A percentile compares a stretch with the other conserved stretches of the same genome.
phyloP scores from a whole-genome alignment of 1,284 basidiomycete genomes.

The Ganoderma sinense region DNA sequence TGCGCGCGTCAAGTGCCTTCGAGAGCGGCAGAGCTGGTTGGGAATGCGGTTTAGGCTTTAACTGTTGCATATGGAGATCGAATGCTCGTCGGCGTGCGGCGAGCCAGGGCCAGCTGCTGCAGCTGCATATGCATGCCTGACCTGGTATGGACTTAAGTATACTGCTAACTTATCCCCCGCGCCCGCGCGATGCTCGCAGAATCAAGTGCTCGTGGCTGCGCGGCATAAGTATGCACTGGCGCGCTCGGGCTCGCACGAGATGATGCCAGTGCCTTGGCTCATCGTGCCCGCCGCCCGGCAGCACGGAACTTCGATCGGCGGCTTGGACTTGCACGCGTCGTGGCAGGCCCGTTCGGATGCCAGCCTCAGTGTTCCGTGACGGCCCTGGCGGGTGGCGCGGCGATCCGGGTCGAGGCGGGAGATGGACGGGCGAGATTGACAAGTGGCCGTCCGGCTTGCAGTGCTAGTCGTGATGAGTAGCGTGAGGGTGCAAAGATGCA shows the following conservation, averaged over 20 bases:
- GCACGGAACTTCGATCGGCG: not conserved
- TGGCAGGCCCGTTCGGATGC: not conserved
- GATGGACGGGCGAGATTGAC: not conserved
- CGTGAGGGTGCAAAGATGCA: not conserved
- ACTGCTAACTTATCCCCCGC: not conserved
- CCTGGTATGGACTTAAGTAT: not conserved
- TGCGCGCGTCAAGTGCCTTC: not conserved
- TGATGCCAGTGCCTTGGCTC: not conserved
- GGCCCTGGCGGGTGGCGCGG: not conserved
- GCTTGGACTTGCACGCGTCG: not conserved
- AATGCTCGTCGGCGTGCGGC: not conserved
- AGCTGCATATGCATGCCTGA: not conserved
- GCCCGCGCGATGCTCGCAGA: not conserved
- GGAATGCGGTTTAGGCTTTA: not conserved
- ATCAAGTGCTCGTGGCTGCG: not conserved
- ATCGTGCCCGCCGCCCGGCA: not conserved
- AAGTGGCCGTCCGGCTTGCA: not conserved
- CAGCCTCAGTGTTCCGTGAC: not conserved
- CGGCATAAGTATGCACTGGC: not conserved
- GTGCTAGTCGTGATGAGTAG: not conserved
- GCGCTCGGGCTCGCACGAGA: not conserved
- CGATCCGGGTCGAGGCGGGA: not conserved
- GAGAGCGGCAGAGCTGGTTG: not conserved
- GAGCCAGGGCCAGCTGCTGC: not conserved
- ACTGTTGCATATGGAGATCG: not conserved